Percentiles rank a stretch among this genome's conserved stretches.
These are phyloP conservation scores for Phytophthora gonapodyides DNA, from an alignment of 352 stramenopile species.

Conservation along the genomic window DNA sequence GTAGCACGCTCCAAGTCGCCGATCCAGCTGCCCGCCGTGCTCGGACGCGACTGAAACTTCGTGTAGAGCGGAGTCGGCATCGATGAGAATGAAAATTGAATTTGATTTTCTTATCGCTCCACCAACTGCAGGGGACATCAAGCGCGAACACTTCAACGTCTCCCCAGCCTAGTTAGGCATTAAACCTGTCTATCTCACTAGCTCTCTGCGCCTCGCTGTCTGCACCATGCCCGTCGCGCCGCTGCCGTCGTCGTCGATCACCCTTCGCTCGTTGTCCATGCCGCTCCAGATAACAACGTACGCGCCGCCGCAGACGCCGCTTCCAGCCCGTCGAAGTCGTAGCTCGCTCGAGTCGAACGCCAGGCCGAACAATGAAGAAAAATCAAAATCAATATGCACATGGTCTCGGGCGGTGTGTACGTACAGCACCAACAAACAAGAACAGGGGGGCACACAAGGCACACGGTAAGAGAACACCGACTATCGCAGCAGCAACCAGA, in stretches of 20 bases:
- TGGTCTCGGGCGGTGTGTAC: conserved; percentile 31
- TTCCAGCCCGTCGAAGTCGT: conserved; percentile 11
- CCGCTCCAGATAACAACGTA: conserved; percentile 5
- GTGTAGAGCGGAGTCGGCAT: too few species aligned
- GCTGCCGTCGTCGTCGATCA: conserved; percentile 18
- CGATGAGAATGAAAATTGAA: conserved; percentile 22
- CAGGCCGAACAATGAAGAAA: conserved; percentile 40
- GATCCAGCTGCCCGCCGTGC: conserved; percentile 46
- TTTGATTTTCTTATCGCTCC: conserved; percentile 37
- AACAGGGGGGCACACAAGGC: conserved; percentile 41
- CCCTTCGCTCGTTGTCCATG: conserved; percentile 25
- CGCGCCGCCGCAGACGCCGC: conserved; percentile 7
- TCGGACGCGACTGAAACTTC: conserved; percentile 18
- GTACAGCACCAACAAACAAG: conserved; percentile 47
- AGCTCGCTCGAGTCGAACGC: conserved; percentile 24
- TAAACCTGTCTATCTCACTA: conserved; percentile 1
- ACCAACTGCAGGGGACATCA: conserved; percentile 30
- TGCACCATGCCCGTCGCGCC: conserved; percentile 11
- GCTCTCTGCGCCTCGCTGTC: conserved; percentile 8
- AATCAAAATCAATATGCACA: conserved; percentile 45
- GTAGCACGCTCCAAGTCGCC: conserved; percentile 43
- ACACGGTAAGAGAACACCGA: conserved; percentile 47
- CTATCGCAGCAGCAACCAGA: conserved; percentile 44
- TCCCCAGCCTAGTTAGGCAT: conserved; percentile 7
- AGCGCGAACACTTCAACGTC: conserved; percentile 27